These are phyloP conservation scores for Uromyces viciae-fabae DNA, from an alignment of 1,284 basidiomycete species.

Conservation along the genomic window DNA sequence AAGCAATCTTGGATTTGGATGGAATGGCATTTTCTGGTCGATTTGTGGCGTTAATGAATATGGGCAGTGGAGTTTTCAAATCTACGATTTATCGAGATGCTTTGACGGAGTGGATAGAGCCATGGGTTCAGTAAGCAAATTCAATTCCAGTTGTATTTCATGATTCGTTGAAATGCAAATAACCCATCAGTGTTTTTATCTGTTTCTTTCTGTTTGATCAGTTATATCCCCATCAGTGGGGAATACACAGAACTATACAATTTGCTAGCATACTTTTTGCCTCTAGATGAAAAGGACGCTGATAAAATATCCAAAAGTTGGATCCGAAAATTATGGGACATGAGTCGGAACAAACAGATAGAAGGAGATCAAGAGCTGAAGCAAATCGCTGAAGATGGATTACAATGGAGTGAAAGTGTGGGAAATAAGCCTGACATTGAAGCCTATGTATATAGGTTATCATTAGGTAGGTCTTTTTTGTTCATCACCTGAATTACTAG, in stretches of 20 bases:
- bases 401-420: constrained; percentile 36
- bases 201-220: not conserved
- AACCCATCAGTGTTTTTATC: too few relatives aligned
- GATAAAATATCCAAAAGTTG: not conserved
- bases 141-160: not conserved
- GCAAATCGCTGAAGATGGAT: constrained; percentile 25
- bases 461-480: constrained; percentile 14
- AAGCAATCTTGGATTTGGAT: constrained; percentile 44
- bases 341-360: not conserved
- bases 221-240: constrained; percentile 40
- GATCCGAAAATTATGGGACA: not conserved
- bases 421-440: constrained; percentile 45
- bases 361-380: constrained; percentile 21
- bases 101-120: constrained; percentile 42
- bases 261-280: constrained; percentile 39
- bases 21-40: constrained; percentile 45
- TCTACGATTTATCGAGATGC: constrained; percentile 39
- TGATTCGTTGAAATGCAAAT: not conserved
- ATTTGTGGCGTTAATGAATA: constrained; percentile 42
- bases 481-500: not conserved
- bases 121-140: constrained; percentile 39
- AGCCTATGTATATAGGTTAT: constrained; percentile 39
- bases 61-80: constrained; percentile 43
- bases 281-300: not conserved
- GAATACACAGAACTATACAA: constrained; percentile 43